Evolutionary conservation across 129 eudicot genomes (phyloP).

Genomic region (Flaveria ramosissima): DNA sequence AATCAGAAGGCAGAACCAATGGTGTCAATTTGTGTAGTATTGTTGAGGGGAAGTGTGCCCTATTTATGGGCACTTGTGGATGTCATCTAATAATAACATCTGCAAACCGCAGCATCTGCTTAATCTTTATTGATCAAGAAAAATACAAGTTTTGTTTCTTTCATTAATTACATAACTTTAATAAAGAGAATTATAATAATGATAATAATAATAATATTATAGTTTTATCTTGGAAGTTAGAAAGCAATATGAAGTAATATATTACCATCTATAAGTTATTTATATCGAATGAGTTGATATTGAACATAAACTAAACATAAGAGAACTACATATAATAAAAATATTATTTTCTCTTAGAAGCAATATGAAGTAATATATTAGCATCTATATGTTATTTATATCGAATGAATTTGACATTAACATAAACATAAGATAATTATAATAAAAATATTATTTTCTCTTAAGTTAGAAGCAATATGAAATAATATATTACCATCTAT

Average conservation of each 20-base stretch:
- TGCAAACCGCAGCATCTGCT: background rate
- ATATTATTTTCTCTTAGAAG: background rate
- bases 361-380: background rate
- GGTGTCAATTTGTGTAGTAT: constrained; percentile 30
- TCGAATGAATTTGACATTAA: background rate
- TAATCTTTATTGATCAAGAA: constrained; percentile 4
- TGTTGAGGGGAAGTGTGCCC: constrained; percentile 38
- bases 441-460: background rate
- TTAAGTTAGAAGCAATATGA: background rate
- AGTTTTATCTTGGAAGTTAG: too few species aligned
- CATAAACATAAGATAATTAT: background rate
- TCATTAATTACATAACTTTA: too few species aligned
- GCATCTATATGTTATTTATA: background rate
- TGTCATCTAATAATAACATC: constrained; percentile 18
- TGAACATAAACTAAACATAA: background rate
- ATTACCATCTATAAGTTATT: background rate
- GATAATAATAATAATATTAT: background rate
- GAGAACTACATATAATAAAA: too few species aligned
- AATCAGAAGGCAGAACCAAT: constrained; percentile 31
- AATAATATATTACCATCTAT: background rate
- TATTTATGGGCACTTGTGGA: constrained; percentile 63
- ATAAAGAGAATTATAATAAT: too few species aligned
- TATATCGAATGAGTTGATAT: background rate
- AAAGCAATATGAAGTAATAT: background rate
- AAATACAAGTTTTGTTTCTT: background rate